Base-by-base conservation (phyloP, 495 filamentous ascomycete species). In the Aspergillus carlsbadensis region DNA sequence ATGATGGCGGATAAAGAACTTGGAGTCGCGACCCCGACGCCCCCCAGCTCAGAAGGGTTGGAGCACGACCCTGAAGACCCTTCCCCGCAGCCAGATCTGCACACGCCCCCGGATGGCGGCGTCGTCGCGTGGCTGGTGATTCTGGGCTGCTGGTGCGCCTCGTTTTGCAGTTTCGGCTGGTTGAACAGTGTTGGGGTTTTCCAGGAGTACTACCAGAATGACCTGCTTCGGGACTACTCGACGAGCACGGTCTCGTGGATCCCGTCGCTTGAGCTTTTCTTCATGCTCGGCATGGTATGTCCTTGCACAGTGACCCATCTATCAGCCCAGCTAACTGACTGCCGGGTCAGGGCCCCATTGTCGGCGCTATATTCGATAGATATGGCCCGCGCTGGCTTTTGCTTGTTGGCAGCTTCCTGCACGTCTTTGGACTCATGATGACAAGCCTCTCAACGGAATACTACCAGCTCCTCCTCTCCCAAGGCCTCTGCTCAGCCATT, bases 351-450 rank as follows among this genome's bases (percentile, higher is more conserved):
- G 63, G 61, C 0, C 64, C 66, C 4, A 41, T 66, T 4, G 45
- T 65, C 6, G 66, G 66, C 10, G 22, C 10, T 6, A 26, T 70
- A 0, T 64, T 48, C 61, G 91, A 96, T 65, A 83, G 78, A 48
- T 84, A 88, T 55, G 89, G 89, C 1, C 87, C 90, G 10, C 75
- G 81, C 43, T 86, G 73, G 58, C 72, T 91, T 15, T 66, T 95
- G 14, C 49, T 85, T 0, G 66, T 71, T 0, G 89, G 88, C 6
- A 80, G 81, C 2, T 67, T 87, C 34, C 58, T 85, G 29, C 86
- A 90, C 57, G 73, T 86, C 48, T 85, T 90, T 54, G 87, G 87
- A 5, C 65, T 91, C 4, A 89, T 90, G 86, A 87, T 77, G 75
- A 52, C 69, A 11, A 70, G 67, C 1, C 59, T 80, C 6, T 65